Conservation (phyloP, 805 yeast species). For the Kazachstania viticola region DNA sequence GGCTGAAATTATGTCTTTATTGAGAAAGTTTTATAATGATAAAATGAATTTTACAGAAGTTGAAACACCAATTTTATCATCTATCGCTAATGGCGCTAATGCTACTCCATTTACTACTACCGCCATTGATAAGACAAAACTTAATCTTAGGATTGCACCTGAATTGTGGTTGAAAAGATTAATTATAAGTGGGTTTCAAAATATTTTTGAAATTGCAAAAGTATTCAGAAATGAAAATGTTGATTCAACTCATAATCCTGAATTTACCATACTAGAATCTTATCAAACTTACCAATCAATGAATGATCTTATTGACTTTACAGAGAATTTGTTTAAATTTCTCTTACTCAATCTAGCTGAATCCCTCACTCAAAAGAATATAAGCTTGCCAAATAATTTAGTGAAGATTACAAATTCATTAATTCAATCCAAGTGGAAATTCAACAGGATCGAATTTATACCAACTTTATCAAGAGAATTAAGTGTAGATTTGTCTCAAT, state of each 20-base stretch:
- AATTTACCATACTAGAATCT: slow-evolving; percentile 83
- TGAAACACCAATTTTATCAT: slow-evolving; percentile 73
- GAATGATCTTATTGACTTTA: slow-evolving; percentile 50
- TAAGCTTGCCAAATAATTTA: background rate
- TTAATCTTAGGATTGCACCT: slow-evolving; percentile 82
- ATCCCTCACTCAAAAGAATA: background rate
- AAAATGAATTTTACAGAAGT: slow-evolving; percentile 68
- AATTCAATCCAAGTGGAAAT: slow-evolving; percentile 13
- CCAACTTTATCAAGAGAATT: slow-evolving; percentile 19
- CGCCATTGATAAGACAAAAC: slow-evolving; percentile 22
- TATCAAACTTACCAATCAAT: slow-evolving; percentile 64
- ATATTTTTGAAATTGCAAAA: slow-evolving; percentile 76
- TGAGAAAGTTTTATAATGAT: slow-evolving; percentile 39
- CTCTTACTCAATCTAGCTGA: slow-evolving; percentile 23
- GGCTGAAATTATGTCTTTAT: slow-evolving; percentile 38
- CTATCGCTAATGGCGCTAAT: slow-evolving; percentile 76
- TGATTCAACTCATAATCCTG: slow-evolving; percentile 90
- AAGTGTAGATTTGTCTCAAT: slow-evolving; percentile 8
- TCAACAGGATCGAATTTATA: slow-evolving; percentile 24
- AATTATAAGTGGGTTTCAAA: slow-evolving; percentile 75
- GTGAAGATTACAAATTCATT: slow-evolving; percentile 1
- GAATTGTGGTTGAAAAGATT: slow-evolving; percentile 86
- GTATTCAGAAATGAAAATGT: slow-evolving; percentile 88
- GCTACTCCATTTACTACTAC: slow-evolving; percentile 77
- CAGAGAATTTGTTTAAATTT: slow-evolving; percentile 43